These are phyloP conservation scores for Rhodotorula sphaerocarpa DNA, from an alignment of 768 basidiomycete species.

Conservation along the genomic window DNA sequence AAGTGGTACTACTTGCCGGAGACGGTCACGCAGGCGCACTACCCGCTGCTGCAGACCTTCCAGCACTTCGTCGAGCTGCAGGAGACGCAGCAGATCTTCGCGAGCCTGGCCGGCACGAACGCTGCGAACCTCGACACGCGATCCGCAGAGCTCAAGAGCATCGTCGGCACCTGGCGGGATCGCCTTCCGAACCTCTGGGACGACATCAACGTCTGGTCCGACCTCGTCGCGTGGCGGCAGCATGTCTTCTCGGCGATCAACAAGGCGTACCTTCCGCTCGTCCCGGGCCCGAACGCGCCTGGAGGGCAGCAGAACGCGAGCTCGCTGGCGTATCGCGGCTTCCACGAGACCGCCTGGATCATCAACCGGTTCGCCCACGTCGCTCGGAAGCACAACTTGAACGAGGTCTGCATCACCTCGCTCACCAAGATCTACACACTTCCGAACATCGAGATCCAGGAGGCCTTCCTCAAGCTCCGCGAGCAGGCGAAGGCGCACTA, in stretches of 20 bases:
- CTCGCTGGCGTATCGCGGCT: slow-evolving; percentile 82
- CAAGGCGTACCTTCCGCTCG: slow-evolving; percentile 86
- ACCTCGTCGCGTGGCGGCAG: slow-evolving; percentile 97
- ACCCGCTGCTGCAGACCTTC: slow-evolving; percentile 91
- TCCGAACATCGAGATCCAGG: slow-evolving; percentile 99
- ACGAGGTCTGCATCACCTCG: slow-evolving; percentile 89
- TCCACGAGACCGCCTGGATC: slow-evolving; percentile 99
- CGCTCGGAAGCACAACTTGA: slow-evolving; percentile 87
- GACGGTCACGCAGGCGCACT: slow-evolving; percentile 79
- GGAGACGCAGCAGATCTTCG: slow-evolving; percentile 85
- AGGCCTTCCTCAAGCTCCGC: slow-evolving; percentile 95
- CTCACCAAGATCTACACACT: slow-evolving; percentile 96
- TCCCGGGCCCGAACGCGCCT: slow-evolving; percentile 46
- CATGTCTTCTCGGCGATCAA: slow-evolving; percentile 98
- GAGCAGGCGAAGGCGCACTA: slow-evolving; percentile 98
- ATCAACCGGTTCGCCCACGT: slow-evolving; percentile 99
- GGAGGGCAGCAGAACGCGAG: slow-evolving; percentile 48
- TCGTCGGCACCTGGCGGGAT: slow-evolving; percentile 94
- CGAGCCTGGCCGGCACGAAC: slow-evolving; percentile 74
- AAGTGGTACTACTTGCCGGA: slow-evolving; percentile 90
- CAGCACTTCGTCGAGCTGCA: slow-evolving; percentile 97
- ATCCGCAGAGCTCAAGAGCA: slow-evolving; percentile 88
- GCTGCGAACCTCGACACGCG: slow-evolving; percentile 86
- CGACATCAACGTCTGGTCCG: slow-evolving; percentile 97
- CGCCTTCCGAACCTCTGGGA: slow-evolving; percentile 90